phyloP scores from a whole-genome alignment of 805 yeast species.

The Brettanomyces anomalus region DNA sequence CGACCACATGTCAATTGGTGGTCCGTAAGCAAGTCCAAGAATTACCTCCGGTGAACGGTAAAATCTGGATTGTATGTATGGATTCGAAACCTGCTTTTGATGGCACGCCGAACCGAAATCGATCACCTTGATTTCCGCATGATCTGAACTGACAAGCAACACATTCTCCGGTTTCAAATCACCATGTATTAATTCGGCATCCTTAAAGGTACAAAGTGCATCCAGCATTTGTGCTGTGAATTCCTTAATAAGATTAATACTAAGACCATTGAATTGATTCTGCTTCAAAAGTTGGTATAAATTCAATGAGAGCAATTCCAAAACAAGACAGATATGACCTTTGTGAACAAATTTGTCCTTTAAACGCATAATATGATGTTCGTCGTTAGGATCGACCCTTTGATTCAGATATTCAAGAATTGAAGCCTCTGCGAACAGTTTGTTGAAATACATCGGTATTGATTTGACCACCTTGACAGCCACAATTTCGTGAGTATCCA shows the following conservation, averaged over 20 bases:
- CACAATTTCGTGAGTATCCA: constrained; percentile 69
- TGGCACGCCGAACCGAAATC: constrained; percentile 97
- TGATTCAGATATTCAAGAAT: constrained; percentile 74
- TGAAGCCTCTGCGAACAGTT: constrained; percentile 83
- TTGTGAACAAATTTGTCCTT: constrained; percentile 87
- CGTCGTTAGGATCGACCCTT: constrained; percentile 58
- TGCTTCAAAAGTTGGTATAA: constrained; percentile 86
- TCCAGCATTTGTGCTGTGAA: constrained; percentile 78
- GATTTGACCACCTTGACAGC: constrained; percentile 95
- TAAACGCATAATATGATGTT: constrained; percentile 67
- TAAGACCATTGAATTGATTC: constrained; percentile 86
- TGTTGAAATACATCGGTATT: constrained; percentile 83
- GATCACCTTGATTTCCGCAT: constrained; percentile 82
- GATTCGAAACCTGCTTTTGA: constrained; percentile 79
- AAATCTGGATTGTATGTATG: constrained; percentile 88
- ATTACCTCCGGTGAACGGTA: constrained; percentile 94
- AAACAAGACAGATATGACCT: constrained; percentile 86
- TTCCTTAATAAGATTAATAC: constrained; percentile 66
- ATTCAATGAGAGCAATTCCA: constrained; percentile 82
- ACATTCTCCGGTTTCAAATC: constrained; percentile 97
- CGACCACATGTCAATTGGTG: constrained; percentile 82
- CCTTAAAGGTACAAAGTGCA: constrained; percentile 71
- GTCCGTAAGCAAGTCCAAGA: constrained; percentile 83
- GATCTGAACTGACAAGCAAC: constrained; percentile 66
- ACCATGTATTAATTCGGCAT: constrained; percentile 83